phyloP scores from a whole-genome alignment of 306 rosid genomes.

The Calophaca sinica region DNA sequence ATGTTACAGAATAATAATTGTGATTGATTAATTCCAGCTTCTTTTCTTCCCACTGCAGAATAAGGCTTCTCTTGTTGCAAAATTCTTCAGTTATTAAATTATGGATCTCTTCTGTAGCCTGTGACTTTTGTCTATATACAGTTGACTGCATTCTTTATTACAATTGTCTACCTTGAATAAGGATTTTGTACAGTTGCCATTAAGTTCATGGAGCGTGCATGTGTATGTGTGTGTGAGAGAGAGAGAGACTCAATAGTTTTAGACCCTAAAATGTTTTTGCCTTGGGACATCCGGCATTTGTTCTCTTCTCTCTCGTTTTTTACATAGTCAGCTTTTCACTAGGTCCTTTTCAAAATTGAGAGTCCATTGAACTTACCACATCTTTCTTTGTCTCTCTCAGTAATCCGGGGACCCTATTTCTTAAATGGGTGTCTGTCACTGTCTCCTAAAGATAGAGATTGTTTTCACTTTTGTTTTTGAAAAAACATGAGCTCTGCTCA shows the following conservation, averaged over 20 bases:
- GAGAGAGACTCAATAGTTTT: conserved; percentile 40
- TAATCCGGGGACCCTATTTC: conserved; percentile 57
- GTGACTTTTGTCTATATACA: conserved; percentile 46
- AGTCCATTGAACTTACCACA: conserved; percentile 46
- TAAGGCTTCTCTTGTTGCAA: conserved; percentile 41
- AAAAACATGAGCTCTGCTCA: conserved; percentile 50
- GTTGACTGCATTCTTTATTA: conserved; percentile 42
- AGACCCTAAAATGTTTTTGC: conserved; percentile 48
- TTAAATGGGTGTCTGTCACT: conserved; percentile 66
- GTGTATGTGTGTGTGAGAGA: conserved; percentile 5
- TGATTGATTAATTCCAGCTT: conserved; percentile 49
- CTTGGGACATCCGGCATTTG: conserved; percentile 51
- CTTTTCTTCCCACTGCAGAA: conserved; percentile 45
- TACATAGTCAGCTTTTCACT: conserved; percentile 43
- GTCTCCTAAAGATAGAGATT: conserved; percentile 64
- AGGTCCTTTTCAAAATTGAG: conserved; percentile 52
- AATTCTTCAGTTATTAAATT: conserved; percentile 39
- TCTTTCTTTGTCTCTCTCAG: conserved; percentile 39
- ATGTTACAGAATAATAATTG: conserved; percentile 51
- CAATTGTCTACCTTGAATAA: conserved; percentile 38
- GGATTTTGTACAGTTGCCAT: conserved; percentile 37
- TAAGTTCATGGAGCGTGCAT: conserved; percentile 43
- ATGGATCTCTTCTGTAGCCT: conserved; percentile 36
- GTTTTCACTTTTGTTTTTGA: conserved; percentile 53
- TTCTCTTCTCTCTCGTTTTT: conserved; percentile 27